A percentile compares a stretch with the other conserved stretches of the same genome.
These are phyloP conservation scores for Posidonia australis DNA, from an alignment of 106 monocot genomes.

Conservation along the genomic window DNA sequence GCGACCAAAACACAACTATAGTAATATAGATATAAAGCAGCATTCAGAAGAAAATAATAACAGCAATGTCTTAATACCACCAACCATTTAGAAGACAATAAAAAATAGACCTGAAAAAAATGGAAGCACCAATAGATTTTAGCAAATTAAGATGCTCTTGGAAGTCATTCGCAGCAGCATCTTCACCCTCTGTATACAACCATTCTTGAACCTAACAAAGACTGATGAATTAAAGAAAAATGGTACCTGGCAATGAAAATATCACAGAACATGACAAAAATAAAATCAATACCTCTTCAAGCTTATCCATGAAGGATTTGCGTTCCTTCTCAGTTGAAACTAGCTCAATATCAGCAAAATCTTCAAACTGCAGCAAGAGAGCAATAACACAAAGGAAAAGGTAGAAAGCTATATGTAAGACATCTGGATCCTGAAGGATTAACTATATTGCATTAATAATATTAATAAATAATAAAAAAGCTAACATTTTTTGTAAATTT, in stretches of 20 bases:
- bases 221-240: not conserved
- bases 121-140: constrained; percentile 78
- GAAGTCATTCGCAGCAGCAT: constrained; percentile 87
- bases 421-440: too few species aligned
- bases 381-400: not conserved
- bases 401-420: too few species aligned
- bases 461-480: too few species aligned
- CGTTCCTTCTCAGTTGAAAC: constrained; percentile 66
- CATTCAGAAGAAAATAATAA: too few species aligned
- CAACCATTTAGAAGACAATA: too few species aligned
- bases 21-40: too few species aligned
- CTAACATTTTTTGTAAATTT: too few species aligned
- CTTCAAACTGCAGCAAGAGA: constrained; percentile 55
- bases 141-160: constrained; percentile 59
- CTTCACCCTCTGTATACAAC: constrained; percentile 99
- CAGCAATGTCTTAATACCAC: too few species aligned
- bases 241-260: too few species aligned
- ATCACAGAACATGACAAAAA: too few species aligned
- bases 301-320: constrained; percentile 58
- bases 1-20: too few species aligned
- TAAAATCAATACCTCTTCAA: constrained; percentile 47
- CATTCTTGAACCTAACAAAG: constrained; percentile 81
- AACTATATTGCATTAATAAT: too few species aligned
- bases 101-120: constrained; percentile 75
- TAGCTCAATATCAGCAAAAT: constrained; percentile 47